Base-by-base conservation (phyloP, 495 filamentous ascomycete species). In the Cercophora newfieldiana region DNA sequence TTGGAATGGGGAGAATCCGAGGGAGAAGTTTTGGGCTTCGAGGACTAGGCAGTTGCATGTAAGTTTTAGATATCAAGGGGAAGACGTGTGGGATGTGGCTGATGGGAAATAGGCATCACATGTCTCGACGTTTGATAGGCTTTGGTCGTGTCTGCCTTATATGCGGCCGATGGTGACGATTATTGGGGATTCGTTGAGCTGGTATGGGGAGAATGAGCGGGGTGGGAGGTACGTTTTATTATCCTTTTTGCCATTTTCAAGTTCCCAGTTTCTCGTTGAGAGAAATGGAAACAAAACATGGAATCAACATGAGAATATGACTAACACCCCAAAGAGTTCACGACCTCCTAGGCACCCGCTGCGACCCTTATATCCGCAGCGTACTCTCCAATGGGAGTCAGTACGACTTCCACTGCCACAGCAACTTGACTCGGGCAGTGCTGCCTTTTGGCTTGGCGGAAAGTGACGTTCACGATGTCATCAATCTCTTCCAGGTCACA, bases 401-500 rank as follows among this genome's bases (percentile, higher is more conserved):
- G 5, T 93, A 90, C 69, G 89, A 94, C 68, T 93, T 86, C 74
- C 89, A 94, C 71, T 94, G 91, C 75, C 90, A 91, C 71, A 92
- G 89, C 21, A 95, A 95, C 67, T 83, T 95, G 21, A 88, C 86
- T 5, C 86, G 91, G 2, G 88, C 91, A 0, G 83, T 93, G 28
- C 69, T 88, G 1, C 88, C 87, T 0, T 87, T 83, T 71, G 89
- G 89, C 0, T 69, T 93, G 58, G 85, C 81, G 10, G 91, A 94
- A 73, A 77, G 83, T 50, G 90, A 93, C 76, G 85, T 93, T 12
- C 91, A 93, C 67, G 90, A 94, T 76, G 90, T 94, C 1, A 76
- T 94, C 59, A 93, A 94, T 72, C 82, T 94, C 24, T 94, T 95
- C 69, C 90, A 93, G 71, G 90, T 92, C 25, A 93, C 90, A 0